A percentile compares a stretch with the other conserved stretches of the same genome.
Evolutionary conservation across 2,329 filamentous ascomycete genomes (phyloP).

Genomic region (Phialophora chinensis): DNA sequence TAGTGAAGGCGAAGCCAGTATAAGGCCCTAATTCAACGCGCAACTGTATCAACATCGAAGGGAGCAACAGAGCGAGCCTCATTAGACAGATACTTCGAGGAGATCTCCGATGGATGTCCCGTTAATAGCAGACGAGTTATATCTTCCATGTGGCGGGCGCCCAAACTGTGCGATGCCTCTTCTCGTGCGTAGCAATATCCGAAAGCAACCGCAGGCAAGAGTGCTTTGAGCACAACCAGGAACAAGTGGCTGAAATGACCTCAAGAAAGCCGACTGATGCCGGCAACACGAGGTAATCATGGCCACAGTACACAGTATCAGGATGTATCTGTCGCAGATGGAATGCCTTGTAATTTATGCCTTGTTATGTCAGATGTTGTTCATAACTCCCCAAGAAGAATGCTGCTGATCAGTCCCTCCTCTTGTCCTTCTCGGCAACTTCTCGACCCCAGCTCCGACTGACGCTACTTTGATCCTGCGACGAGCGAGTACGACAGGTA

Average conservation of each 20-base stretch:
- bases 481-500: neutral
- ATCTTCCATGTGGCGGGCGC: neutral
- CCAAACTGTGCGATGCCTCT: neutral
- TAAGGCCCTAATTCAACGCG: neutral
- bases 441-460: slow-evolving; percentile 8
- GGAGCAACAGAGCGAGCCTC: neutral
- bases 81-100: neutral
- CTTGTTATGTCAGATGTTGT: slow-evolving; percentile 20
- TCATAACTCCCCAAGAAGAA: slow-evolving; percentile 1
- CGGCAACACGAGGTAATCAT: slow-evolving; percentile 12
- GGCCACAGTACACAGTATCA: neutral
- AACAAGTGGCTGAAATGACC: neutral
- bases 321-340: neutral
- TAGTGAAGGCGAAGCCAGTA: slow-evolving; percentile 5
- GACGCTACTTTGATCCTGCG: neutral
- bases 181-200: neutral
- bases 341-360: slow-evolving; percentile 9
- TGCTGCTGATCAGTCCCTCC: slow-evolving; percentile 8
- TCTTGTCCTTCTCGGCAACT: slow-evolving; percentile 13
- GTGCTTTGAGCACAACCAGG: neutral
- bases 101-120: neutral
- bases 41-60: neutral
- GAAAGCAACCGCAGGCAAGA: neutral
- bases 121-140: neutral
- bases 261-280: slow-evolving; percentile 6